Conservation (phyloP, 2,329 filamentous ascomycete genomes). For the Fusarium zealandicum region DNA sequence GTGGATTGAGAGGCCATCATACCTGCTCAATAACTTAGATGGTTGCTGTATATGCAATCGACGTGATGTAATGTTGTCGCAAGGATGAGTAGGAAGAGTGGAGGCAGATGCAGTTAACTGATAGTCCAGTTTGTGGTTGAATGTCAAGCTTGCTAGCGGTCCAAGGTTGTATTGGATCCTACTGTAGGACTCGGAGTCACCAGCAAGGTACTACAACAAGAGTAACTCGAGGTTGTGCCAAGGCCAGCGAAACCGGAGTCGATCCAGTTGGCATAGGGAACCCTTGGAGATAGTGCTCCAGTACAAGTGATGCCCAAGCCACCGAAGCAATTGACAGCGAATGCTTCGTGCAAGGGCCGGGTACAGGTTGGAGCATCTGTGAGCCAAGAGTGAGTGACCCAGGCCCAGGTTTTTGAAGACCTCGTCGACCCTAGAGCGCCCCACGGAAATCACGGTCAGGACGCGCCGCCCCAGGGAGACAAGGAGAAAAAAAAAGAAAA, state of each 20-base stretch:
- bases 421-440: constrained; percentile 21
- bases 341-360: constrained; percentile 1
- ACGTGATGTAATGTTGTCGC: background rate
- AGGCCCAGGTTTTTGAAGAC: constrained; percentile 23
- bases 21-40: constrained; percentile 11
- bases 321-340: constrained; percentile 3
- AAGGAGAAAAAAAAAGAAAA: background rate
- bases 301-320: background rate
- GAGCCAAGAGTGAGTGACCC: constrained; percentile 8
- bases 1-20: constrained; percentile 35
- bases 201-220: constrained; percentile 18
- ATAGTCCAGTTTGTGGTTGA: background rate
- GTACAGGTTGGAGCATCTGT: constrained; percentile 12
- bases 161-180: constrained; percentile 14
- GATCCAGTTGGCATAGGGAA: background rate
- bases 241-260: constrained; percentile 3
- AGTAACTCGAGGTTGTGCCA: constrained; percentile 17
- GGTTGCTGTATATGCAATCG: background rate
- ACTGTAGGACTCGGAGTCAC: constrained; percentile 28
- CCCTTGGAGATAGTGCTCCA: background rate
- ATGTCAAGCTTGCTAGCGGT: background rate
- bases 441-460: constrained; percentile 34
- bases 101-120: background rate
- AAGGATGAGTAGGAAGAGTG: constrained; percentile 1
- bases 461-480: background rate